Evolutionary conservation across 2,329 filamentous ascomycete species (phyloP).

Genomic region (Phialophora verrucosa): DNA sequence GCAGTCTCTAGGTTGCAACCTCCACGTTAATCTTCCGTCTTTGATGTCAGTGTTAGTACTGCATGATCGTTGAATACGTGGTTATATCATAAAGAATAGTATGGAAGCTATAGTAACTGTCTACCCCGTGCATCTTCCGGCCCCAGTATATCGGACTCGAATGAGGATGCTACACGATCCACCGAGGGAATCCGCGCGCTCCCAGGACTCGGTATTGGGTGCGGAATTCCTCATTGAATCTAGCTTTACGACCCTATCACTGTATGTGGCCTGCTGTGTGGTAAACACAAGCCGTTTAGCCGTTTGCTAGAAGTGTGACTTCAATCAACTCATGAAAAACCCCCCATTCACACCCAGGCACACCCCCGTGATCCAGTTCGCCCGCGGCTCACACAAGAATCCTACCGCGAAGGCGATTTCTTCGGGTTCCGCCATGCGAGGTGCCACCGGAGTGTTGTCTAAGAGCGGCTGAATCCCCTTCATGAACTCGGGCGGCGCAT

Average conservation of each 20-base stretch:
- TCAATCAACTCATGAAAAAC: not conserved
- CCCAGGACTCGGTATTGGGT: not conserved
- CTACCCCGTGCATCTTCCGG: not conserved
- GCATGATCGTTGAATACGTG: not conserved
- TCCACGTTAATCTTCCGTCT: not conserved
- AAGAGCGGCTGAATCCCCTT: not conserved
- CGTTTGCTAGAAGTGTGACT: no score
- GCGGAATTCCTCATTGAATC: no score
- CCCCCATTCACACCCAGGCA: not conserved
- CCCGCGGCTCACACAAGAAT: constrained; percentile 2
- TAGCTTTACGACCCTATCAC: no score
- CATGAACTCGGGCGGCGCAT: not conserved
- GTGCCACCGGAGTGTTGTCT: not conserved
- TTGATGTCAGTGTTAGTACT: not conserved
- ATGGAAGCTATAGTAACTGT: not conserved
- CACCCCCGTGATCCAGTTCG: not conserved
- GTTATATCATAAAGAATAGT: not conserved
- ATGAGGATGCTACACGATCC: not conserved
- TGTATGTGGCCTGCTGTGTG: no score
- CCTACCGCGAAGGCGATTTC: not conserved
- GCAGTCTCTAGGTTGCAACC: no score
- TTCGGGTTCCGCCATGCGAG: not conserved
- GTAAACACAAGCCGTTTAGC: no score
- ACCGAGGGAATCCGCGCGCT: not conserved
- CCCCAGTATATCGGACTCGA: not conserved